A percentile compares a stretch with the other conserved stretches of the same genome.
phyloP scores from a whole-genome alignment of 2,329 filamentous ascomycete genomes.

The Pseudogymnoascus sp. region DNA sequence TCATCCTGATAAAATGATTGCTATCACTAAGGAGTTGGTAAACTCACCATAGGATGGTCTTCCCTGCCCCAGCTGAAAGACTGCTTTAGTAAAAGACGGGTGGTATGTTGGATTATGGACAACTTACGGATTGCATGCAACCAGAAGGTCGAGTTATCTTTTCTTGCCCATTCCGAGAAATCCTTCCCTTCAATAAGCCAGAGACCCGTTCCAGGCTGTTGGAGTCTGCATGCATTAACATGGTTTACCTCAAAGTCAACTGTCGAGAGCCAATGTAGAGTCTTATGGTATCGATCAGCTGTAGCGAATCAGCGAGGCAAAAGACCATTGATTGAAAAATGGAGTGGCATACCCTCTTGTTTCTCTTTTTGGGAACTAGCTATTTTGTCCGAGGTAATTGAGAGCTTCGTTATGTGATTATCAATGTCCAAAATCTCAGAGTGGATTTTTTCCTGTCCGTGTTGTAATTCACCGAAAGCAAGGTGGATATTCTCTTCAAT shows the following conservation, averaged over 20 bases:
- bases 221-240: slow-evolving; percentile 1
- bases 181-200: slow-evolving; percentile 19
- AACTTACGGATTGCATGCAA: slow-evolving; percentile 19
- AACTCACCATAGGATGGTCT: slow-evolving; percentile 17
- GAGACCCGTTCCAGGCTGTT: slow-evolving; percentile 17
- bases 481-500: background rate
- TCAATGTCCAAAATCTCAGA: background rate
- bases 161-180: slow-evolving; percentile 14
- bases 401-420: background rate
- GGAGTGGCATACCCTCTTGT: background rate
- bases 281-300: background rate
- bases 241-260: background rate
- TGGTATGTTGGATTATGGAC: background rate
- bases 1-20: background rate
- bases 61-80: slow-evolving; percentile 18
- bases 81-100: background rate
- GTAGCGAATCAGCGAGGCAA: background rate
- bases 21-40: background rate
- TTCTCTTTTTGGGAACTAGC: background rate
- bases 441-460: background rate
- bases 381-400: background rate
- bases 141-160: slow-evolving; percentile 16
- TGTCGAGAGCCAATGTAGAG: background rate
- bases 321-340: background rate
- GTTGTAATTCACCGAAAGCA: background rate